phyloP scores from a whole-genome alignment of 1,139 yeast species.

The Suhomyces choctaworum region DNA sequence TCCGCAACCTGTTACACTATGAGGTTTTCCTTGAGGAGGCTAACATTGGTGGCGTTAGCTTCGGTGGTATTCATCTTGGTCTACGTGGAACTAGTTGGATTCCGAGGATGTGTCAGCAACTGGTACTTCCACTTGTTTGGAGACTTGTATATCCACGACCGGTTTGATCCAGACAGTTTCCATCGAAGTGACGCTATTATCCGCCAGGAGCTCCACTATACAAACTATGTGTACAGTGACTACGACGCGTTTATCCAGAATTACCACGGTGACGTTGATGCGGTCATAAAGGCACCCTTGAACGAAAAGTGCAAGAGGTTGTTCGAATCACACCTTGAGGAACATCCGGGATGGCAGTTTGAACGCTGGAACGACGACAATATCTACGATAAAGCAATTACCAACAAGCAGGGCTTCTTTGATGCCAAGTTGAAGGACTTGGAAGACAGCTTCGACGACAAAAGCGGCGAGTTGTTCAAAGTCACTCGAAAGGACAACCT shows the following conservation, averaged over 20 bases:
- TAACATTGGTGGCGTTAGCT: constrained; percentile 3
- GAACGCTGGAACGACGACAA: constrained; percentile 16
- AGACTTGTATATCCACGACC: constrained; percentile 8
- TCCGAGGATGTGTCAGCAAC: not conserved
- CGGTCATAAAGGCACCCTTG: constrained; percentile 19
- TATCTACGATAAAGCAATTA: constrained; percentile 33
- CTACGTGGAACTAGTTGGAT: constrained; percentile 2
- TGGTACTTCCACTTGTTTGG: constrained; percentile 1
- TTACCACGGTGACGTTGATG: constrained; percentile 15
- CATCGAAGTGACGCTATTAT: constrained; percentile 19
- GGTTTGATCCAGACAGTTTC: constrained; percentile 16
- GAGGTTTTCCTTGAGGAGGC: constrained; percentile 15
- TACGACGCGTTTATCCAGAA: constrained; percentile 23
- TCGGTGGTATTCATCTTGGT: not conserved
- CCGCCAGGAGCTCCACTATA: constrained; percentile 28
- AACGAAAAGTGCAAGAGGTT: constrained; percentile 31
- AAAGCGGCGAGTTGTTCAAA: constrained; percentile 11
- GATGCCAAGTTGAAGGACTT: constrained; percentile 11
- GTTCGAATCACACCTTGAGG: constrained; percentile 25
- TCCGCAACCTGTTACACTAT: constrained; percentile 6
- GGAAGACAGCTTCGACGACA: constrained; percentile 12
- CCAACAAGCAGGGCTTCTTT: constrained; percentile 23
- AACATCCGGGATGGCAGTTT: constrained; percentile 30
- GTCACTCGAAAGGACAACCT: constrained; percentile 21
- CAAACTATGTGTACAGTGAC: constrained; percentile 31